These are phyloP conservation scores for Metrosideros polymorpha DNA, from an alignment of 441 rosid species.

Conservation along the genomic window DNA sequence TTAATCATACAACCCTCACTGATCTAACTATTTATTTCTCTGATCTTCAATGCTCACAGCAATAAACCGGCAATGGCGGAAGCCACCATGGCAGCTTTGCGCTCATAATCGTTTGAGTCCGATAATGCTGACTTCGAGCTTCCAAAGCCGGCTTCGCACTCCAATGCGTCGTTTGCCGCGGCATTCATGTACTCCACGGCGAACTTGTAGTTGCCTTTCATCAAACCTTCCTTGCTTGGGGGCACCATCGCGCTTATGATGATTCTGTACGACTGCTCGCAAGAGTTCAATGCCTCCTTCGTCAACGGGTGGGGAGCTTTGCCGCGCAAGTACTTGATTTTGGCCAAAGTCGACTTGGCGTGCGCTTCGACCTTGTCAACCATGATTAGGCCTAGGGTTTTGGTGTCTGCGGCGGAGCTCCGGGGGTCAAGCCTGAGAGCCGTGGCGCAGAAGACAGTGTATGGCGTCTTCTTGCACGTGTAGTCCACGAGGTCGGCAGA, in stretches of 20 bases:
- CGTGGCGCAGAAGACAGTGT: slow-evolving; percentile 7
- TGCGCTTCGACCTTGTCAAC: background rate
- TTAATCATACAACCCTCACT: background rate
- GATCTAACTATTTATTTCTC: background rate
- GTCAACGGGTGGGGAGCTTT: background rate
- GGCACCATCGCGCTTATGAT: slow-evolving; percentile 11
- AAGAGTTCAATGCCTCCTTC: slow-evolving; percentile 1
- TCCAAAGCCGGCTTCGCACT: slow-evolving; percentile 5
- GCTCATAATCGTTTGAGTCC: background rate
- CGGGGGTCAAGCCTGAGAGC: slow-evolving; percentile 9
- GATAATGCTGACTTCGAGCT: background rate
- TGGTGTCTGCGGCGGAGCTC: slow-evolving; percentile 8
- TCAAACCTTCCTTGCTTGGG: slow-evolving; percentile 1
- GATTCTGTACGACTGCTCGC: slow-evolving; percentile 6
- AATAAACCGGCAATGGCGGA: background rate
- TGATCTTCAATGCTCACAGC: background rate
- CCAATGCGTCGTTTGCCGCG: slow-evolving; percentile 1
- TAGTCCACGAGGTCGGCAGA: background rate
- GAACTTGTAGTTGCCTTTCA: slow-evolving; percentile 12
- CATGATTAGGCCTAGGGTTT: slow-evolving; percentile 6
- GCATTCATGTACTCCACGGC: slow-evolving; percentile 1
- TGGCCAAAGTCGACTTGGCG: background rate
- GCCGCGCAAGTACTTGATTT: background rate
- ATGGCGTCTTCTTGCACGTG: slow-evolving; percentile 18
- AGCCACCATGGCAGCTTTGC: background rate